phyloP scores from a whole-genome alignment of 352 stramenopile genomes.

The Pythium aquatile region DNA sequence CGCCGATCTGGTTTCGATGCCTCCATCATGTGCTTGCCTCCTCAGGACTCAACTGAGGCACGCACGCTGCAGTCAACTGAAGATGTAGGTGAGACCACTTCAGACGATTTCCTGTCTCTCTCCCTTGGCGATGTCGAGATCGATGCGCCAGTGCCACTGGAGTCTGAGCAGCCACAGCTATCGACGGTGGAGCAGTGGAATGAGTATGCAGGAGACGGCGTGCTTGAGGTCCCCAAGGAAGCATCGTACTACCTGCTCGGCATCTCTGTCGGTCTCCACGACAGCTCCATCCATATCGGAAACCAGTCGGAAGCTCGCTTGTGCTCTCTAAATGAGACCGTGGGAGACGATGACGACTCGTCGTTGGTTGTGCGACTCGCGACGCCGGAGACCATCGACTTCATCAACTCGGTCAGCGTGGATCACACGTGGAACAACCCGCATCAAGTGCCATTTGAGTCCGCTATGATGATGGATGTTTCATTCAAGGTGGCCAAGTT shows the following conservation, averaged over 20 bases:
- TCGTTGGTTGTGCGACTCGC: constrained; percentile 22
- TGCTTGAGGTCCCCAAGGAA: constrained; percentile 20
- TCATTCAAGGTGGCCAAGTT: not conserved
- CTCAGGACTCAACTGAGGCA: not conserved
- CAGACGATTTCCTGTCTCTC: constrained; percentile 2
- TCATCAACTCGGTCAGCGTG: constrained; percentile 23
- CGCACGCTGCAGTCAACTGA: not conserved
- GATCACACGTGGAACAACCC: constrained; percentile 29
- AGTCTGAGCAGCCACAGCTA: not conserved
- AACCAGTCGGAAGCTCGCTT: constrained; percentile 6
- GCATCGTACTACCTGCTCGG: constrained; percentile 23
- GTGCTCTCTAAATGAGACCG: constrained; percentile 21
- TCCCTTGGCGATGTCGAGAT: not conserved
- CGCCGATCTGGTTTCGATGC: not conserved
- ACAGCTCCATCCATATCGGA: constrained; percentile 5
- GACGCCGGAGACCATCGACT: constrained; percentile 23
- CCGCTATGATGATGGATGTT: not conserved
- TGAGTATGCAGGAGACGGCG: constrained; percentile 10
- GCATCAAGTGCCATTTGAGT: constrained; percentile 4
- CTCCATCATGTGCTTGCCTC: constrained; percentile 18
- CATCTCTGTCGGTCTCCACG: constrained; percentile 7
- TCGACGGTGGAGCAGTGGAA: constrained; percentile 23
- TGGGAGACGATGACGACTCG: constrained; percentile 20
- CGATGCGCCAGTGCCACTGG: no score
- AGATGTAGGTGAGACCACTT: not conserved